These are phyloP conservation scores for Heracleum sosnowskyi DNA, from an alignment of 129 eudicot species.

Conservation along the genomic window DNA sequence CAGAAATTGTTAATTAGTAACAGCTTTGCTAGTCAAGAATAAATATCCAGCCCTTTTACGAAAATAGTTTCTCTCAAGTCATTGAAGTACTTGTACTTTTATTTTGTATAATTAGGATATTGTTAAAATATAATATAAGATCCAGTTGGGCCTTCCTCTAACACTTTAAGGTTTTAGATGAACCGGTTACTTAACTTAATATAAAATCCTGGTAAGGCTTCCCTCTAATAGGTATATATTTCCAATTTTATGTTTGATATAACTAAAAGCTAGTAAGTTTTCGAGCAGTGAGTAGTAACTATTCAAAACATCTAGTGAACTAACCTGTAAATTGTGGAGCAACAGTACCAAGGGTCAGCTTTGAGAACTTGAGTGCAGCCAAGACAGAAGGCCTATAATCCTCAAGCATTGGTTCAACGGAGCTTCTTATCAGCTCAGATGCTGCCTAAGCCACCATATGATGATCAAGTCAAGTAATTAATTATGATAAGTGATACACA, in stretches of 20 bases:
- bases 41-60: neutral
- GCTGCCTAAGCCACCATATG: constrained; percentile 72
- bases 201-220: no score
- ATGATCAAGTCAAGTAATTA: constrained; percentile 6
- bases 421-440: constrained; percentile 70
- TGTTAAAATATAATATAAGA: no score
- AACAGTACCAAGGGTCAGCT: constrained; percentile 87
- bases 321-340: constrained; percentile 93
- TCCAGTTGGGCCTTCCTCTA: no score
- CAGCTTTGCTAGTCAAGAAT: neutral
- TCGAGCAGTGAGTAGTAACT: neutral
- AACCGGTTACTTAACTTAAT: no score
- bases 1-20: neutral
- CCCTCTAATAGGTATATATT: no score
- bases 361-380: constrained; percentile 66
- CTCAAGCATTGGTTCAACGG: constrained; percentile 92
- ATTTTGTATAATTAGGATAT: no score
- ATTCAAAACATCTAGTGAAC: neutral
- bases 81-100: neutral
- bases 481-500: neutral
- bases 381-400: constrained; percentile 65
- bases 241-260: neutral
- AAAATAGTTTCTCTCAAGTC: neutral
- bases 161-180: no score
- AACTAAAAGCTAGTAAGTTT: neutral